Base-by-base conservation (phyloP, 108 stramenopile genomes). In the Skeletonema tropicum region DNA sequence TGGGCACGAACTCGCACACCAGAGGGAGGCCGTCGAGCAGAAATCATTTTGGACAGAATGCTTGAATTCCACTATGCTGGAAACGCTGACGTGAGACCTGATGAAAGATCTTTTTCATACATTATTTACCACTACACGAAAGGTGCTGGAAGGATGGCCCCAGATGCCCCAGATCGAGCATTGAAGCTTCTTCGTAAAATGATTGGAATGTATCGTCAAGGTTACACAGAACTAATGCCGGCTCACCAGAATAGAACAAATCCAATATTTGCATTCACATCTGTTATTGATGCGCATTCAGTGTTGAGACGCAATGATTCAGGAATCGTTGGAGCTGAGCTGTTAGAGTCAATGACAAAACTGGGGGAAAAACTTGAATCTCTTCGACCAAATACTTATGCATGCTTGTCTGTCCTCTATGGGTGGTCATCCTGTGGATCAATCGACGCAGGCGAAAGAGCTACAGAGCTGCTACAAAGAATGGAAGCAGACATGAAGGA, bases 201-300 rank as follows among this genome's bases (percentile, higher is more conserved):
- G 84, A 67, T 90, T 25, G 61, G 60, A 9, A 74, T 88, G 75
- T 88, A 80, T 46, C 71, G 68, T 36, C 61, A 78, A 26, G 90
- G 90, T 17, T 75, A 88, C 68, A 81, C 70, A 46, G 71, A 88
- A 45, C 38, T 88, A 12, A 36, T 77, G 9, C 90, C 88, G 31
- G 66, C 82, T 30, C 19, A 55, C 25, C 70, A 70, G 39, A 82
- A 75, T 70, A 82, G 57, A 58, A 82, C 80, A 32, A 82, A 75
- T 57, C 74, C 80, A 61, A 75, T 86, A 30, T 88, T 76, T 74
- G 75, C 83, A 13, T 85, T 90, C 66, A 85, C 89, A 19, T 85
- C 88, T 26, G 81, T 93, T 15, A 87, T 89, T 57, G 88, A 89
- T 74, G 87, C 87, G 4, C 87, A 89, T 64, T 87, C 89, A 1